Percentiles rank a stretch among this genome's conserved stretches.
Conservation (phyloP, 2,329 filamentous ascomycete genomes). For the Volutella citrinella region DNA sequence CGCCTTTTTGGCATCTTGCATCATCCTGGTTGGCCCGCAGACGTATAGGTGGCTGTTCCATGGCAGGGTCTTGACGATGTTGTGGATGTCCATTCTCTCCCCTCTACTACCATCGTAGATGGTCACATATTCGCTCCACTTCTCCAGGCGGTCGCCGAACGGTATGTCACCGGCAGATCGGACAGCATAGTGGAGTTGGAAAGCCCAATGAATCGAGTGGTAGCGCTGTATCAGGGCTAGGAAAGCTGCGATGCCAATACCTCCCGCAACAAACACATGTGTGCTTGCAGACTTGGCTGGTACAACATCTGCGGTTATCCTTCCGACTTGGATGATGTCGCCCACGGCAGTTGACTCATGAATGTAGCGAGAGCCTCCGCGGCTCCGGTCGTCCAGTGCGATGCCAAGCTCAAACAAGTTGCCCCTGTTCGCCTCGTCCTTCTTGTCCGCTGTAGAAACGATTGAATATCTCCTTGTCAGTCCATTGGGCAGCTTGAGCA, state of each 20-base stretch:
- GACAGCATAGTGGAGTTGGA: conserved; percentile 58
- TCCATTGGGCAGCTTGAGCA: conserved; percentile 54
- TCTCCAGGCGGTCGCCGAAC: conserved; percentile 46
- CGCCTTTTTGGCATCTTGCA: conserved; percentile 46
- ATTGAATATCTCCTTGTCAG: conserved; percentile 60
- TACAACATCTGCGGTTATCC: conserved; percentile 48
- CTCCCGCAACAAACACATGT: conserved; percentile 62
- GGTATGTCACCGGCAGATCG: conserved; percentile 50
- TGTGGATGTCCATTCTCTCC: conserved; percentile 49
- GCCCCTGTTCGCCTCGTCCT: conserved; percentile 27
- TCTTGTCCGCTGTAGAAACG: conserved; percentile 33
- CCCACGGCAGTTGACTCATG: conserved; percentile 47
- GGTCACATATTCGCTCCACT: conserved; percentile 38
- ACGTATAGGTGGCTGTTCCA: conserved; percentile 59
- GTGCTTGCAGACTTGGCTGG: conserved; percentile 46
- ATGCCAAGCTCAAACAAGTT: conserved; percentile 56
- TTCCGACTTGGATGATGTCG: conserved; percentile 48
- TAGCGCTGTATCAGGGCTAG: conserved; percentile 44
- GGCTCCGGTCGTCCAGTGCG: conserved; percentile 50
- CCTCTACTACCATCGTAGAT: conserved; percentile 53
- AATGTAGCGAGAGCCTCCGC: conserved; percentile 60
- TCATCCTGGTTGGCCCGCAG: conserved; percentile 57
- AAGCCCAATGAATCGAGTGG: conserved; percentile 44
- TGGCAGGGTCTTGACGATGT: conserved; percentile 45
- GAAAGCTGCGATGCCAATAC: conserved; percentile 66